phyloP scores from a whole-genome alignment of 2,329 filamentous ascomycete species.

The Diplodia sapinea region DNA sequence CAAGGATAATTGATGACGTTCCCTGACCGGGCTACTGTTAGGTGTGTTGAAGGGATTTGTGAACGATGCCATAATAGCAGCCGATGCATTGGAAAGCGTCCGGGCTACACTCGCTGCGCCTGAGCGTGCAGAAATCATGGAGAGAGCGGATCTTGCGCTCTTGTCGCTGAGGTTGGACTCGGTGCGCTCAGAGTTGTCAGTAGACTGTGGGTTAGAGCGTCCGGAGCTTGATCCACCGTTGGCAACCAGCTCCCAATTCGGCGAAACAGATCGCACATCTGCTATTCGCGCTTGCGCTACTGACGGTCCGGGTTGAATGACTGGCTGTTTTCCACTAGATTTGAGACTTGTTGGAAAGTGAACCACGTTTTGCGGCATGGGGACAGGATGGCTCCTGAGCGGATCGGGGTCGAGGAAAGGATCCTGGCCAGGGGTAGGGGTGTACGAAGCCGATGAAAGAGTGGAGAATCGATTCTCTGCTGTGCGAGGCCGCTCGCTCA shows the following conservation, averaged over 20 bases:
- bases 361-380: conserved; percentile 6
- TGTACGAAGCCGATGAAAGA: conserved; percentile 33
- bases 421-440: conserved; percentile 45
- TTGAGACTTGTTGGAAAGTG: conserved; percentile 30
- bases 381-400: conserved; percentile 42
- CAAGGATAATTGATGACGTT: conserved; percentile 17
- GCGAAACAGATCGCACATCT: conserved; percentile 27
- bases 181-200: conserved; percentile 61
- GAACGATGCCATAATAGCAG: conserved; percentile 44
- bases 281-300: conserved; percentile 34
- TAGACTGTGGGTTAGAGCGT: conserved; percentile 49
- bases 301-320: conserved; percentile 36
- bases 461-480: conserved; percentile 39
- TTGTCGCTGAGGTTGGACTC: conserved; percentile 62
- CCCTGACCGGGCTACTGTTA: conserved; percentile 40
- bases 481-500: conserved; percentile 36
- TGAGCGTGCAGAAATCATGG: conserved; percentile 52
- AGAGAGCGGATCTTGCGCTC: conserved; percentile 51
- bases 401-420: conserved; percentile 51
- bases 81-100: conserved; percentile 54
- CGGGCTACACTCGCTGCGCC: conserved; percentile 49
- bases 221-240: conserved; percentile 25
- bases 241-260: conserved; percentile 27
- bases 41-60: conserved; percentile 44
- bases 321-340: background rate